Evolutionary conservation across 1,284 basidiomycete genomes (phyloP), one percentile per base, ranked within the genome.

Genomic region (Megacollybia platyphylla): DNA sequence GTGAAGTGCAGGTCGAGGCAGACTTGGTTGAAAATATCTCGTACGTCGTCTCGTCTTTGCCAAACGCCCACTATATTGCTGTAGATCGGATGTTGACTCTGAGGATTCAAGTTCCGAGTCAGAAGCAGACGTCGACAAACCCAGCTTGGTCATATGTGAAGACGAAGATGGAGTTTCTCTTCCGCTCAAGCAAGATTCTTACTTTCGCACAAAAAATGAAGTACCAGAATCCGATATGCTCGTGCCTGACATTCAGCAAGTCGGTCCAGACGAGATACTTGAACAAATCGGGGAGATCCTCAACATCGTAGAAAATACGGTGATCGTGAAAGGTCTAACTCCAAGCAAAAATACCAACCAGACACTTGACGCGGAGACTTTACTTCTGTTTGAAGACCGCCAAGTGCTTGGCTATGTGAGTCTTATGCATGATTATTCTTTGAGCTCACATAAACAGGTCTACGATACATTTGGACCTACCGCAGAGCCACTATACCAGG

Each of bases 401-500:
- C 81, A 73, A 49, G 86, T 92, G 28, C 57, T 92, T 49, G 90
- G 90, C 40, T 78, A 84, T 57, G 88, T 89, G 57, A 58, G 82
- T 68, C 26, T 40, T 39, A 41, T 13, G 42, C 42, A 40, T 17
- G 36, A 20, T 31, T 18, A 18, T 34, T 39, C 36, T 32, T 34
- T 39, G 15, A 36, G n/a, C 40, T 24, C 40, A 31, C 29, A 20
- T 15, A 32, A 51, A 28, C 49, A 90, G 87, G 65, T 93, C 39
- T 87, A 80, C 53, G 90, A 93, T 61, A 92, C 89, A 0, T 93
- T 93, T 59, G 90, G 90, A 3, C 87, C 90, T 0, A 88, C 91
- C 2, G 70, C 71, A 32, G 79, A 84, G 50, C 90, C 89, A 2
- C 61, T 92, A 42, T 93, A 93, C 54, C 84, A 89, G 53, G 68